Conservation (phyloP, 2,329 filamentous ascomycete species). For the Xylaria sp. region DNA sequence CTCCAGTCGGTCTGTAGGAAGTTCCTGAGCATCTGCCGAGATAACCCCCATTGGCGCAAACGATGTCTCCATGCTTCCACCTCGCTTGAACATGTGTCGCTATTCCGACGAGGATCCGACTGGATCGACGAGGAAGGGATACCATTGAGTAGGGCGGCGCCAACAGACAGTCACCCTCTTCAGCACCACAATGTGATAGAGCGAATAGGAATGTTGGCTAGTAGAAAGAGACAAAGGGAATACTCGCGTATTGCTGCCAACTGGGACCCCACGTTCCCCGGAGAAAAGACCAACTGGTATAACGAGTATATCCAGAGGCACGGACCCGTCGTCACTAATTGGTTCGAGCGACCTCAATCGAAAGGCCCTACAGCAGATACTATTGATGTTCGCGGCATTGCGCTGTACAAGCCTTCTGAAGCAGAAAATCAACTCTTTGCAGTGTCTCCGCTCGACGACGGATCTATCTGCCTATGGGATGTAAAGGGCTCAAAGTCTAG, state of each 20-base stretch:
- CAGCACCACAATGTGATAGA: conserved; percentile 47
- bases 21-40: conserved; percentile 74
- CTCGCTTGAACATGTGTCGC: conserved; percentile 65
- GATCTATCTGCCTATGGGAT: conserved; percentile 89
- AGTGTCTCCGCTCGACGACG: conserved; percentile 84
- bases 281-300: conserved; percentile 83
- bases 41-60: conserved; percentile 79
- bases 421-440: conserved; percentile 66
- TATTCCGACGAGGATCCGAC: conserved; percentile 63
- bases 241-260: conserved; percentile 72
- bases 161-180: conserved; percentile 40
- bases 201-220: conserved; percentile 40
- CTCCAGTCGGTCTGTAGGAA: conserved; percentile 76
- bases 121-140: conserved; percentile 46
- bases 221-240: conserved; percentile 50
- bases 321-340: conserved; percentile 77
- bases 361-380: conserved; percentile 57
- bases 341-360: conserved; percentile 73
- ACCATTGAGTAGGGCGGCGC: conserved; percentile 35
- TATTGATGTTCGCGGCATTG: conserved; percentile 78
- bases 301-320: conserved; percentile 87
- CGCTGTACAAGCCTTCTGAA: conserved; percentile 67
- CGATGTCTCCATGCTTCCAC: conserved; percentile 77
- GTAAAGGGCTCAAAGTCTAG: conserved; percentile 64
- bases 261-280: conserved; percentile 82